Conservation (phyloP, 202 grass and related monocot species). For the Brachypodium distachyon region DNA sequence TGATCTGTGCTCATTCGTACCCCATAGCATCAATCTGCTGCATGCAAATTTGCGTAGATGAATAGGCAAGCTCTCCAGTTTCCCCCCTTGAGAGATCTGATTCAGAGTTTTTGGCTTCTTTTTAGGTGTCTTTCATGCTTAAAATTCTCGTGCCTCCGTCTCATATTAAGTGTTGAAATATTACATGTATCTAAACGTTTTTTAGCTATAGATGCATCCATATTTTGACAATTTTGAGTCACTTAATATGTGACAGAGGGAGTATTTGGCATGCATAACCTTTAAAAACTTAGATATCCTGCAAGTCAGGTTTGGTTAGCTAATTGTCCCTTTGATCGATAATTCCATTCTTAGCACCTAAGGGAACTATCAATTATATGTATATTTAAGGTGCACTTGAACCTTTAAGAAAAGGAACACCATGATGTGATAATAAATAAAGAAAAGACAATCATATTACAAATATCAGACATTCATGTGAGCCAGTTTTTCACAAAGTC, state of each 20-base stretch:
- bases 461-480: no score
- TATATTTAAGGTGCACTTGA: not conserved
- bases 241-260: no score
- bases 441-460: not conserved
- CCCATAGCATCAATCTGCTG: constrained; percentile 20
- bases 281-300: not conserved
- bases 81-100: not conserved
- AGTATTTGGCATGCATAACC: no score
- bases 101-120: no score
- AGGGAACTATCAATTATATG: not conserved
- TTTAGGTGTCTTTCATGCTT: no score
- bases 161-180: no score
- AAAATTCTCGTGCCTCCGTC: no score
- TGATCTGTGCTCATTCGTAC: no score
- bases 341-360: constrained; percentile 8
- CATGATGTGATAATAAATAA: not conserved
- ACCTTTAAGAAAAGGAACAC: not conserved
- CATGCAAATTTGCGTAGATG: constrained; percentile 40
- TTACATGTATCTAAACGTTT: no score
- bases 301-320: not conserved
- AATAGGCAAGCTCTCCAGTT: constrained; percentile 26
- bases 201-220: no score
- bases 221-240: no score
- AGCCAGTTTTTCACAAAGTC: not conserved
- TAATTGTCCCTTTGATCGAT: not conserved